phyloP scores from a whole-genome alignment of 1,139 yeast species.

The Protomyces lactucae-debilis region DNA sequence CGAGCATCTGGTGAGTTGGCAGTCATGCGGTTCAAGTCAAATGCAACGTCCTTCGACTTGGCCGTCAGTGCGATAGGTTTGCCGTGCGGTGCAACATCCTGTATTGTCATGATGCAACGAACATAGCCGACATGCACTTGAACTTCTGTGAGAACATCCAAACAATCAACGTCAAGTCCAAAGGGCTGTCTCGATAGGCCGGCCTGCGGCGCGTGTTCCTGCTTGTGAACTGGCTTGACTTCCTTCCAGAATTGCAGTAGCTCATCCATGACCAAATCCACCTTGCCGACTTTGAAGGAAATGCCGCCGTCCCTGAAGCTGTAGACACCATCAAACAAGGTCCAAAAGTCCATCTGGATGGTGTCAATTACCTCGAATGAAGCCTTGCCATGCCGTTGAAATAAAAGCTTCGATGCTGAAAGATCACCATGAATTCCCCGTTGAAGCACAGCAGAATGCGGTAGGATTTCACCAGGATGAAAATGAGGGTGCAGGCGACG shows the following conservation, averaged over 20 bases:
- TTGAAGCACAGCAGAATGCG: neutral
- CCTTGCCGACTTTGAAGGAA: slow-evolving; percentile 37
- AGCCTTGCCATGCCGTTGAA: slow-evolving; percentile 36
- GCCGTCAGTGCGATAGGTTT: slow-evolving; percentile 34
- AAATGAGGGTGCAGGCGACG: slow-evolving; percentile 12
- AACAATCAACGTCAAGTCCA: slow-evolving; percentile 4
- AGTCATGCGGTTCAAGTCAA: slow-evolving; percentile 42
- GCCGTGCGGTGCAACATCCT: slow-evolving; percentile 8
- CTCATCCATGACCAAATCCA: slow-evolving; percentile 34
- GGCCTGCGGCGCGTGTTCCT: too few relatives aligned
- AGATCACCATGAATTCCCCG: slow-evolving; percentile 23
- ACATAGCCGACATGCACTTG: slow-evolving; percentile 31
- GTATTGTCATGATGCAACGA: slow-evolving; percentile 25
- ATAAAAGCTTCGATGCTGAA: slow-evolving; percentile 11
- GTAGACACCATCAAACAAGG: slow-evolving; percentile 38
- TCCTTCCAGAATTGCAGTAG: slow-evolving; percentile 29
- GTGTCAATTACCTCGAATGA: slow-evolving; percentile 38
- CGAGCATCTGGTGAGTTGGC: slow-evolving; percentile 43
- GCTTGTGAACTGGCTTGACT: neutral
- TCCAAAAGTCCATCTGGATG: slow-evolving; percentile 37
- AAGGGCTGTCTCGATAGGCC: slow-evolving; percentile 4
- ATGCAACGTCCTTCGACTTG: slow-evolving; percentile 40
- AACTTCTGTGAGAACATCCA: slow-evolving; percentile 31
- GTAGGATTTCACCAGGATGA: slow-evolving; percentile 12
- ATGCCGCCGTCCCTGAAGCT: slow-evolving; percentile 39